A percentile compares a stretch with the other conserved stretches of the same genome.
These are phyloP conservation scores for Podila horticola DNA, from an alignment of 192 early-diverging fungal species.

Conservation along the genomic window DNA sequence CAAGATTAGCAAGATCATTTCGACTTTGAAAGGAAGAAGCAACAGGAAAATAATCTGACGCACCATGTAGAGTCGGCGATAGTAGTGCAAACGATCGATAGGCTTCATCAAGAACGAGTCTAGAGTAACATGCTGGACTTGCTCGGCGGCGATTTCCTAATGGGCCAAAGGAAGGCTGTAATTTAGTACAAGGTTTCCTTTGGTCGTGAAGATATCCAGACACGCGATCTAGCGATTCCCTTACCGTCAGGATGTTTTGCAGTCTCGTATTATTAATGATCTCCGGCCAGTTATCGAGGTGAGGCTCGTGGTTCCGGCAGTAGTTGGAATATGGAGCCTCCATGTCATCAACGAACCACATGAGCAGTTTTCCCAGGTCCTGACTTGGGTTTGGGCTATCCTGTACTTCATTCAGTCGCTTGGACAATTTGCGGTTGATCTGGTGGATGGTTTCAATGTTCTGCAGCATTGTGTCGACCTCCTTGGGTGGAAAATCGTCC, in stretches of 20 bases:
- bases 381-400: constrained; percentile 2
- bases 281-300: constrained; percentile 56
- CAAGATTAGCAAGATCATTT: not conserved
- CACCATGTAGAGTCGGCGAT: constrained; percentile 64
- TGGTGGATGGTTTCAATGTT: constrained; percentile 54
- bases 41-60: not conserved
- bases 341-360: constrained; percentile 59
- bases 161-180: not conserved
- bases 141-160: constrained; percentile 58
- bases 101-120: constrained; percentile 63
- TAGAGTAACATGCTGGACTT: constrained; percentile 56
- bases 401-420: constrained; percentile 5
- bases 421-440: constrained; percentile 56
- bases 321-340: constrained; percentile 65
- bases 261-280: constrained; percentile 56
- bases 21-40: not conserved
- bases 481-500: constrained; percentile 55
- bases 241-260: constrained; percentile 56
- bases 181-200: not conserved
- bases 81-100: constrained; percentile 63
- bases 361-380: constrained; percentile 6
- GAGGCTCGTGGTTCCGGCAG: constrained; percentile 54
- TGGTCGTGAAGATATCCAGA: not conserved
- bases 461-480: constrained; percentile 59
- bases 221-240: not conserved